Base-by-base conservation (phyloP, 805 yeast genomes). In the Pichia eremophila region DNA sequence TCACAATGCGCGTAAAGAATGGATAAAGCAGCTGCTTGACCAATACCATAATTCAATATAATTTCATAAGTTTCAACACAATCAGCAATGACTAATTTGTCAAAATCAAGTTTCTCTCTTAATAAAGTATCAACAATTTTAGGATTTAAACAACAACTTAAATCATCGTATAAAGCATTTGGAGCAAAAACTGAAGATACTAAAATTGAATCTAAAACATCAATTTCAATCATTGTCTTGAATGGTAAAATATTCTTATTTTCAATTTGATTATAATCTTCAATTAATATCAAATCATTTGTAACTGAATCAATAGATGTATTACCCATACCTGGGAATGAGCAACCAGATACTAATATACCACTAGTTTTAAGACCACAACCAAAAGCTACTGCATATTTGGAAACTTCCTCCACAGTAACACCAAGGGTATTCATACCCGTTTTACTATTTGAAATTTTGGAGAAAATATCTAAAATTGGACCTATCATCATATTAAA, bases 151-250 rank as follows among this genome's bases (percentile, higher is more conserved):
- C 83, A 79, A 4, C 83, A 83, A 57, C 78, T 81, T 35, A 75
- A 70, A 54, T 79, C 85, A 52, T 75, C 77, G 7, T 79, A 78
- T 18, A 78, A 68, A 14, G 79, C 70, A 39, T 75, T 72, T 0
- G 85, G 84, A 17, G 78, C 76, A 2, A 81, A 81, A 50, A 81
- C 78, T 17, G 83, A 83, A n/a, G 82, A 79, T 3, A 78, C 81
- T 60, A 73, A 67, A 19, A 79, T 63, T 1, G 82, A 78, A 58
- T 79, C 83, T 42, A 79, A 59, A 7, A 70, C 51, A 29, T 64
- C 69, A 35, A 64, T 69, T 40, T 72, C 67, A 40, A 76, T 70
- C 43, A 77, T 62, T 47, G 67, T 66, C n/a, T 70, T 69, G 54
- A 77, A 79, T 4, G 84, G 83, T 17, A 72, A 61, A 47, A 71